phyloP scores from a whole-genome alignment of 2,329 filamentous ascomycete genomes.

The Fusarium sambucinum region DNA sequence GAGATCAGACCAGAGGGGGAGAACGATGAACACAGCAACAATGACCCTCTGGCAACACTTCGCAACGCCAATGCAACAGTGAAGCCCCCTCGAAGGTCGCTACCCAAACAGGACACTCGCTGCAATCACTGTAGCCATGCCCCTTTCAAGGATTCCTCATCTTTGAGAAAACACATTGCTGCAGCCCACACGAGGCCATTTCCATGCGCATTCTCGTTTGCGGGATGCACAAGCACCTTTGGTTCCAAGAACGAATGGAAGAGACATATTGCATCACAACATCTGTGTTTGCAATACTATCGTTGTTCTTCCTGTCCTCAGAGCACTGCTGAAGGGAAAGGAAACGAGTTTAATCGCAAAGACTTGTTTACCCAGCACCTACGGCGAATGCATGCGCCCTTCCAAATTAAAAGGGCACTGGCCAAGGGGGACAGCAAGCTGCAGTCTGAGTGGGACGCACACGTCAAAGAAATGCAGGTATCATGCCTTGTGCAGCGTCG shows the following conservation, averaged over 20 bases:
- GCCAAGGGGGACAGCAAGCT: constrained; percentile 70
- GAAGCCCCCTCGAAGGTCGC: constrained; percentile 60
- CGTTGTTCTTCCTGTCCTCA: constrained; percentile 72
- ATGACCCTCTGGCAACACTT: constrained; percentile 40
- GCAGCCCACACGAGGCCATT: constrained; percentile 80
- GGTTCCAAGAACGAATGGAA: constrained; percentile 99
- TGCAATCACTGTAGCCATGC: constrained; percentile 72
- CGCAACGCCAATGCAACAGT: constrained; percentile 47
- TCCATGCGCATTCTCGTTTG: constrained; percentile 85
- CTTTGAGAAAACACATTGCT: constrained; percentile 74
- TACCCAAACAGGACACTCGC: constrained; percentile 70
- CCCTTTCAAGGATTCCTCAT: constrained; percentile 75
- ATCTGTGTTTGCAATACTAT: constrained; percentile 78
- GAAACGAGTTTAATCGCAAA: constrained; percentile 88
- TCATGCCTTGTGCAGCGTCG: constrained; percentile 80
- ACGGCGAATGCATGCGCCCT: constrained; percentile 89
- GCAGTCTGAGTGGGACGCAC: constrained; percentile 72
- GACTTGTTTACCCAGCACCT: constrained; percentile 96
- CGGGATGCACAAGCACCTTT: constrained; percentile 86
- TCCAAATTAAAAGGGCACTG: constrained; percentile 69
- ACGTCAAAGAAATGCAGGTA: constrained; percentile 76
- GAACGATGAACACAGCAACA: constrained; percentile 49
- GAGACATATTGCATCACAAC: constrained; percentile 89
- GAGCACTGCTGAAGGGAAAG: constrained; percentile 66
- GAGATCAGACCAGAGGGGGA: constrained; percentile 54